Evolutionary conservation across 192 early-diverging fungal species (phyloP).

Genomic region (Gaertneriomyces sp.): DNA sequence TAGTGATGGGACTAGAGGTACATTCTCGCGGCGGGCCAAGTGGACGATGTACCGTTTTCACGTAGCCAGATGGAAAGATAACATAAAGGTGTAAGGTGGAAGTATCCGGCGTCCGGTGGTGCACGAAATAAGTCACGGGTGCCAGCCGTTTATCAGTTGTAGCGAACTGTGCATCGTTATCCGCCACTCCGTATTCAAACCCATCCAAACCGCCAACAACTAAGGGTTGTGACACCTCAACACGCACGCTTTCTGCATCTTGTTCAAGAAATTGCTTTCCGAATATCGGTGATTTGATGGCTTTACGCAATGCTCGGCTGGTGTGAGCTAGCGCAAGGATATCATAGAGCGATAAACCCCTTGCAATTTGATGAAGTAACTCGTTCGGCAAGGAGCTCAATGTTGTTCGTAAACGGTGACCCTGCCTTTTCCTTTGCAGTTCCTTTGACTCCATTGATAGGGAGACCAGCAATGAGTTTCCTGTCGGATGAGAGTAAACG

Average conservation of each 20-base stretch:
- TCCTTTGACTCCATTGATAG: too few relatives aligned
- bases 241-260: constrained; percentile 12
- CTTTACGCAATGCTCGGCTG: not conserved
- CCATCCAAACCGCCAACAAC: constrained; percentile 10
- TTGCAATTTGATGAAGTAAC: constrained; percentile 65
- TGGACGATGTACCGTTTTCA: not conserved
- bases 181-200: constrained; percentile 10
- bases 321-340: not conserved
- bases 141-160: not conserved
- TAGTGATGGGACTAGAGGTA: not conserved
- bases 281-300: constrained; percentile 10
- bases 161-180: not conserved
- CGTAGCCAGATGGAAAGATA: constrained; percentile 1
- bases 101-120: not conserved
- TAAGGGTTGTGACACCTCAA: constrained; percentile 11
- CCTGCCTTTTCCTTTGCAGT: too few relatives aligned
- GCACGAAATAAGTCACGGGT: constrained; percentile 10
- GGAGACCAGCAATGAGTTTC: too few relatives aligned
- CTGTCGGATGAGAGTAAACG: too few relatives aligned
- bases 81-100: not conserved
- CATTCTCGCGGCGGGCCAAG: not conserved
- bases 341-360: constrained; percentile 42
- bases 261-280: constrained; percentile 8
- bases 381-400: constrained; percentile 22
- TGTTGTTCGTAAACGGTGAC: not conserved